Evolutionary conservation across 345 rosid genomes (phyloP), one percentile per base, ranked within the genome.

Genomic region (Noccaea caerulescens): DNA sequence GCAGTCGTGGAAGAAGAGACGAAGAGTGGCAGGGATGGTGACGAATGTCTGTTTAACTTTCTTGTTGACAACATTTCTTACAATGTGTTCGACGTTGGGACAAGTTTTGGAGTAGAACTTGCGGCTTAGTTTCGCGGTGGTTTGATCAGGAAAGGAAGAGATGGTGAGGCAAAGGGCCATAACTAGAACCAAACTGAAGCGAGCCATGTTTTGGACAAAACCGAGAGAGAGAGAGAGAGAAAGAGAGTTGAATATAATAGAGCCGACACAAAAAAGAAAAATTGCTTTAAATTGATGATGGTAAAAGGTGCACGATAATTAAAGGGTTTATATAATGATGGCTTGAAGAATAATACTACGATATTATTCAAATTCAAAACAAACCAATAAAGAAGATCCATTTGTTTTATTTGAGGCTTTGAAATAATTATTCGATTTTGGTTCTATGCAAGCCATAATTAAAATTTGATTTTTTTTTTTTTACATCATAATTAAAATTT

Each of bases 1-100:
- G 80, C 96, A 89, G 53, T 89, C 96, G 32, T 89, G 96, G 88
- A 89, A 87, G 79, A 89, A 89, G 72, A 87, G 89, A 20, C 96
- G 96, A 65, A 89, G 75, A 16, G 93, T 87, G 36, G 81, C 91
- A 1, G 96, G 91, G 47, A 83, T 69, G 0, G 91, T 81, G 61
- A 84, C 87, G 43, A 86, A 87, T 5, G 93, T 90, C 52, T 87
- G 85, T 33, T 38, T 65, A 45, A 86, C 57, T 69, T 90, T 90
- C 57, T 64, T 39, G 1, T 59, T 37, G 3, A 87, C 93, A 2
- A 23, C 92, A 16, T 27, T 71, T 79, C 84, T 74, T 3, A 89
- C 96, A 13, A 92, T 87, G 44, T 36, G 45, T 69, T 92, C 96
- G 5, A 87, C 84, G 37, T 83, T 87, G 23, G 93, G 92, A 72